These are phyloP conservation scores for Sclerotinia subarctica DNA, from an alignment of 2,329 filamentous ascomycete genomes.

Conservation along the genomic window DNA sequence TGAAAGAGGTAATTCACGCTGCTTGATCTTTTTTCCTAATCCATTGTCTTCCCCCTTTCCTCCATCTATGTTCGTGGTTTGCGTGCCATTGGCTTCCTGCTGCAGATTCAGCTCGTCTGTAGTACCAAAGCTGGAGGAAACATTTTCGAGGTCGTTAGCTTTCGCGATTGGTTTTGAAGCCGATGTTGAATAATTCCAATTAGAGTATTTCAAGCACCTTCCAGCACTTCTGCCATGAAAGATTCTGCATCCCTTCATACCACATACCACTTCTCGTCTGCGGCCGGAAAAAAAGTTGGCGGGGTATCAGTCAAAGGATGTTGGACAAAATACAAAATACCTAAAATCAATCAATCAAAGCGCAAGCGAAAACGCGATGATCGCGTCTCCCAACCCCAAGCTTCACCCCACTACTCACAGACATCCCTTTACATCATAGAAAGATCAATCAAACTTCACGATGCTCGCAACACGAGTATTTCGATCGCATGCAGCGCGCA, in stretches of 20 bases:
- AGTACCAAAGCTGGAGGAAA: not conserved
- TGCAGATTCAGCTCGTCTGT: not conserved
- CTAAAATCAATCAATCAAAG: slow-evolving; percentile 5
- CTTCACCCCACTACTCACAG: not conserved
- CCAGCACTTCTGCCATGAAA: slow-evolving; percentile 29
- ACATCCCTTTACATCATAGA: not conserved
- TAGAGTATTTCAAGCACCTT: slow-evolving; percentile 7
- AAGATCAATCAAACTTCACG: slow-evolving; percentile 10
- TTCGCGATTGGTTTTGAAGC: not conserved
- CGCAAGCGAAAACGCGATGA: slow-evolving; percentile 22
- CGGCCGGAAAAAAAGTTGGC: not conserved
- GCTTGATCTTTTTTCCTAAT: slow-evolving; percentile 10
- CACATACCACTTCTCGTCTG: slow-evolving; percentile 26
- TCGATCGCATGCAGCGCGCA: slow-evolving; percentile 30
- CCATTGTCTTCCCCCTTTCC: not conserved
- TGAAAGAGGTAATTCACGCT: slow-evolving; percentile 44
- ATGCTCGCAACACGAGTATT: slow-evolving; percentile 36
- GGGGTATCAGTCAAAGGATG: not conserved
- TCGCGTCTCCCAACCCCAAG: slow-evolving; percentile 24
- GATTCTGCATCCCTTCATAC: slow-evolving; percentile 32
- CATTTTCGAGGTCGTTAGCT: not conserved
- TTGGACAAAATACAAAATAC: not conserved
- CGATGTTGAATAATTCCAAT: slow-evolving; percentile 1
- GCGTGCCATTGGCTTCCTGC: not conserved
- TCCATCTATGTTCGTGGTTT: not conserved